Base-by-base conservation (phyloP, 2,329 filamentous ascomycete genomes). In the Truncatella angustata region DNA sequence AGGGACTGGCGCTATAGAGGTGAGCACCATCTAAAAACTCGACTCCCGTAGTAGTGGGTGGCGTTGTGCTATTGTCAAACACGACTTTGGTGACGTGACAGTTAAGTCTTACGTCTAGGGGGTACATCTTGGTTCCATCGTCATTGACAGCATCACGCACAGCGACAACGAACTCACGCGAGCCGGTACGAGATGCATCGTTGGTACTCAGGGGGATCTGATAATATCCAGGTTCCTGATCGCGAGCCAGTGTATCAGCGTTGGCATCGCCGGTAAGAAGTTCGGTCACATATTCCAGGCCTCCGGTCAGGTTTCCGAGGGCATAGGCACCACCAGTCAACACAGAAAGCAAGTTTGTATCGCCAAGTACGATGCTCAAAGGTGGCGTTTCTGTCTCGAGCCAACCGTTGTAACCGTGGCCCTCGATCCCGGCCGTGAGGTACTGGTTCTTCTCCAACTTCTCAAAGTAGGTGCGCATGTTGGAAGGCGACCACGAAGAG, bases 391-490 rank as follows among this genome's bases (percentile, higher is more conserved):
- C 73, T 1, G 78, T 82, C 23, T 67, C 64, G 16, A 84, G 70
- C 82, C 81, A 86, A 21, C 82, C 83, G 26, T 75, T 60, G 56
- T 74, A 79, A 11, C 83, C 83, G 58, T 86, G 83, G 4, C 80
- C 81, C 59, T 68, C 81, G 14, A 85, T 78, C 39, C 79, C 80
- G 0, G 78, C 79, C 2, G 80, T 52, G 1, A 82, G 67, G 63
- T 85, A 82, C 9, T 70, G 60, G 68, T 78, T 78, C 50, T 74
- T 70, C 65, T 86, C 82, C 46, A 85, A 59, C 54, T 71, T 73
- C 42, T 69, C 60, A 48, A 80, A 83, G 66, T 84, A 81, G 50
- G 74, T 67, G 54, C 81, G 72, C 82, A 87, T 86, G 53, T 80
- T 82, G 1, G 68, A 66, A 0, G 82, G 68, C 0, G 68, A 63